Evolutionary conservation across 768 basidiomycete genomes (phyloP).

Genomic region (Xerocomus brunneocitrinus): DNA sequence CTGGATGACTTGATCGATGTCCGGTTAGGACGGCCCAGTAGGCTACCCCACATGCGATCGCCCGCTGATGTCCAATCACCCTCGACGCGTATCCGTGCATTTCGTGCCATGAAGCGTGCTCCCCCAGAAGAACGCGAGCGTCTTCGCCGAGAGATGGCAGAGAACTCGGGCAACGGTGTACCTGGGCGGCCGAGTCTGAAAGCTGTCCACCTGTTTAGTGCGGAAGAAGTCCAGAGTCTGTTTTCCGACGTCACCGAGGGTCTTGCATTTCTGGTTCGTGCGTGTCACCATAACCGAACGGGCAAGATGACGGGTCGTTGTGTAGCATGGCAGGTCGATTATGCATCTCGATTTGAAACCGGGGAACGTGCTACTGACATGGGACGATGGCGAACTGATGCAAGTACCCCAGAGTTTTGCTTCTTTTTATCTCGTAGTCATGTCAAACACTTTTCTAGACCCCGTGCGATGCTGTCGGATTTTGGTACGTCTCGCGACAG

Average conservation of each 20-base stretch:
- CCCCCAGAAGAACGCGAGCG: conserved; percentile 60
- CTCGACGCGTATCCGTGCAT: conserved; percentile 70
- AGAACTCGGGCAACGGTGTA: conserved; percentile 22
- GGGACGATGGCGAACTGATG: conserved; percentile 85
- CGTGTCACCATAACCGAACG: neutral
- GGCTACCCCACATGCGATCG: conserved; percentile 40
- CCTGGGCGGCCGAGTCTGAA: conserved; percentile 43
- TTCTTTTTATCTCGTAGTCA: neutral
- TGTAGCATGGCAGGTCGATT: conserved; percentile 76
- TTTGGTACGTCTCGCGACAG: conserved; percentile 94
- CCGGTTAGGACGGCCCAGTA: conserved; percentile 59
- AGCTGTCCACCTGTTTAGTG: conserved; percentile 79
- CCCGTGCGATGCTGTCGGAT: conserved; percentile 91
- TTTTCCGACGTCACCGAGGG: conserved; percentile 87
- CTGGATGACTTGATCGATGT: conserved; percentile 83
- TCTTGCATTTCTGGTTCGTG: conserved; percentile 74
- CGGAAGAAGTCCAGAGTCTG: conserved; percentile 76
- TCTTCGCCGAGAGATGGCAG: conserved; percentile 49
- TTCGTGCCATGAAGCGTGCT: conserved; percentile 64
- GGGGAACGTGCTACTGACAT: conserved; percentile 88
- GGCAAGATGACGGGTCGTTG: conserved; percentile 5
- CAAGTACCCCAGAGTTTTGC: conserved; percentile 30
- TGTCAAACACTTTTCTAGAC: conserved; percentile 40
- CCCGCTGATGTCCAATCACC: conserved; percentile 46
- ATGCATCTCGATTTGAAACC: conserved; percentile 93